Base-by-base conservation (phyloP, 2,329 filamentous ascomycete species). In the Trichoderma semiorbis region DNA sequence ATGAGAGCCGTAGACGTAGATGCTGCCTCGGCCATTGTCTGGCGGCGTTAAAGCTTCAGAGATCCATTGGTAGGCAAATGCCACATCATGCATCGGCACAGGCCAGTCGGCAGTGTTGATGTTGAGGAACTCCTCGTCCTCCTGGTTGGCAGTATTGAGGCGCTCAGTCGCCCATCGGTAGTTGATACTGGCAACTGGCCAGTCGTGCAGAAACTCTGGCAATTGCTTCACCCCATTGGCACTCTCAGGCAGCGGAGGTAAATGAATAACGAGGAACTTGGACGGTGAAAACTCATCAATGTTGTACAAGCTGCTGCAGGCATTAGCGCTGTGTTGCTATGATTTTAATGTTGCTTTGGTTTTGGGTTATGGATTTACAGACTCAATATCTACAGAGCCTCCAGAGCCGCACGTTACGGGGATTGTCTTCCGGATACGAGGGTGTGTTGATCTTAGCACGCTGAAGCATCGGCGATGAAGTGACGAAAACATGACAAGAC, bases 41-140 rank as follows among this genome's bases (percentile, higher is more conserved):
- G 78, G 75, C 0, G 85, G 85, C 0, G 78, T 74, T 10, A 89
- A 78, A 47, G 85, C 83, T 18, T 82, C 75, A 11, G 80, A 67
- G 30, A 90, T 80, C 86, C 87, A 89, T 36, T 81, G 78, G 77
- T 88, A 91, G 64, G 85, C 88, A 73, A 85, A 84, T 30, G 83
- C 76, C 1, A 84, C 82, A 75, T 91, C 89, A 73, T 90, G 87
- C 28, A 90, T 78, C 1, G 89, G 88, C 1, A 81, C 83, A 1
- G 89, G 89, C 86, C 89, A 91, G 65, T 78, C 77, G 1, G 82
- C 75, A 7, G 79, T 78, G 47, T 30, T 32, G 34, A 36, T 78
- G 47, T 30, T 32, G 34, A 36, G 14, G 47, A 28, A 18, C n/a
- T 67, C 50, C 3, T 39, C 28, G 6, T 43, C 50, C 21, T 63